phyloP scores from a whole-genome alignment of 1,139 yeast genomes.

The Saccharomyces hybrid region DNA sequence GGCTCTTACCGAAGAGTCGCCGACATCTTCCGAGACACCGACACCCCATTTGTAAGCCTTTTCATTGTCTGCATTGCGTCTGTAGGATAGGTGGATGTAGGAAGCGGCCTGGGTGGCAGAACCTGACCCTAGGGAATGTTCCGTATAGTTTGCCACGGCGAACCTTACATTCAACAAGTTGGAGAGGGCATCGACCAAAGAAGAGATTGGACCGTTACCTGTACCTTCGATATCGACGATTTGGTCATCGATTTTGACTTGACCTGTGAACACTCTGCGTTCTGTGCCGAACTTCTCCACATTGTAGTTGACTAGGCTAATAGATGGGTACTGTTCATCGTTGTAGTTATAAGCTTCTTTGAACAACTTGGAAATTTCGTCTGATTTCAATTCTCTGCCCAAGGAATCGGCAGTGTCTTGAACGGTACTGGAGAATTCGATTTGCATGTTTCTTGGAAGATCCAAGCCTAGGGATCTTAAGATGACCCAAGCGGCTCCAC shows the following conservation, averaged over 20 bases:
- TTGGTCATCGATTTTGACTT: slow-evolving; percentile 41
- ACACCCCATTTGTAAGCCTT: slow-evolving; percentile 75
- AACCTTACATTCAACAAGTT: slow-evolving; percentile 48
- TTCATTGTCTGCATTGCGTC: slow-evolving; percentile 37
- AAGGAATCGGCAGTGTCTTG: slow-evolving; percentile 72
- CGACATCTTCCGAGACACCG: slow-evolving; percentile 87
- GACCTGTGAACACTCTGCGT: slow-evolving; percentile 45
- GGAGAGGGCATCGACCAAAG: slow-evolving; percentile 72
- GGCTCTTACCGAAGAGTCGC: slow-evolving; percentile 80
- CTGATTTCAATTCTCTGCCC: slow-evolving; percentile 76
- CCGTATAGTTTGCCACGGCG: slow-evolving; percentile 78
- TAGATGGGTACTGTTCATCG: slow-evolving; percentile 30
- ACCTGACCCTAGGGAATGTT: slow-evolving; percentile 87
- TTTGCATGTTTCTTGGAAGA: slow-evolving; percentile 85
- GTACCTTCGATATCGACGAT: slow-evolving; percentile 48
- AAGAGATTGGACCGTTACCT: slow-evolving; percentile 95
- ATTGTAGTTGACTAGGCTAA: slow-evolving; percentile 45
- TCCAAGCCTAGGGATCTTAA: slow-evolving; percentile 82
- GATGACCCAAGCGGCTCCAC: slow-evolving; percentile 98
- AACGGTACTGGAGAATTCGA: slow-evolving; percentile 77
- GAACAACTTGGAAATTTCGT: slow-evolving; percentile 71
- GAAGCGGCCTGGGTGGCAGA: slow-evolving; percentile 85
- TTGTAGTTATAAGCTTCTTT: slow-evolving; percentile 61
- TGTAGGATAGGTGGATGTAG: slow-evolving; percentile 58
- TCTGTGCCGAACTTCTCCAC: slow-evolving; percentile 36